Conservation (phyloP, 306 rosid species). For the Dryas drummondii region DNA sequence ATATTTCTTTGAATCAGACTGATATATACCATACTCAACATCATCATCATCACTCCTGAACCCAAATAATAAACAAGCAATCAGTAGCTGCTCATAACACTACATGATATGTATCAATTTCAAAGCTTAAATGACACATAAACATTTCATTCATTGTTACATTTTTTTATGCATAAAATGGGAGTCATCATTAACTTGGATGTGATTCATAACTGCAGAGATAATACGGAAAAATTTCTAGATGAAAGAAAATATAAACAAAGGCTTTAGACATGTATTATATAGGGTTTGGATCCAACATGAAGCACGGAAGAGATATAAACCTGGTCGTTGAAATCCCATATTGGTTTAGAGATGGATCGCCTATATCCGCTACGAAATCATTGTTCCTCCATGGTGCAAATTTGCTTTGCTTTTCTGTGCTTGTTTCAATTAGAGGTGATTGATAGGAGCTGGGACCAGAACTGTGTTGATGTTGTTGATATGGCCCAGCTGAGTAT, state of each 20-base stretch:
- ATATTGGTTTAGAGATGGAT: constrained; percentile 39
- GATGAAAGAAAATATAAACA: constrained; percentile 18
- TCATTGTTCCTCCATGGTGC: constrained; percentile 45
- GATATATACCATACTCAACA: constrained; percentile 54
- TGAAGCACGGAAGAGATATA: constrained; percentile 7
- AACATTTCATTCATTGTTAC: neutral
- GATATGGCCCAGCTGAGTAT: constrained; percentile 51
- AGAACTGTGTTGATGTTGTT: constrained; percentile 47
- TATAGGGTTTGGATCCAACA: constrained; percentile 19
- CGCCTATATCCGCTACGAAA: constrained; percentile 40
- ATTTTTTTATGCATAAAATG: neutral
- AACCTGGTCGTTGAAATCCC: constrained; percentile 55
- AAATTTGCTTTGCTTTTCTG: constrained; percentile 41
- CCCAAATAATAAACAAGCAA: constrained; percentile 32
- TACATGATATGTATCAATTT: neutral
- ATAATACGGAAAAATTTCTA: constrained; percentile 14
- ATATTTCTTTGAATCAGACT: constrained; percentile 50
- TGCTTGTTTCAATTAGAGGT: constrained; percentile 42
- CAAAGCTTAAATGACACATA: neutral
- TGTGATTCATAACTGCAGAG: constrained; percentile 5
- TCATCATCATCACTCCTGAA: constrained; percentile 70
- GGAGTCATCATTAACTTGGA: neutral
- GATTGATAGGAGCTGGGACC: constrained; percentile 45
- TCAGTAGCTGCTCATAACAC: constrained; percentile 24
- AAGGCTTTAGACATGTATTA: constrained; percentile 15